Evolutionary conservation across 495 filamentous ascomycete genomes (phyloP).

Genomic region (Trichoderma parareesei): DNA sequence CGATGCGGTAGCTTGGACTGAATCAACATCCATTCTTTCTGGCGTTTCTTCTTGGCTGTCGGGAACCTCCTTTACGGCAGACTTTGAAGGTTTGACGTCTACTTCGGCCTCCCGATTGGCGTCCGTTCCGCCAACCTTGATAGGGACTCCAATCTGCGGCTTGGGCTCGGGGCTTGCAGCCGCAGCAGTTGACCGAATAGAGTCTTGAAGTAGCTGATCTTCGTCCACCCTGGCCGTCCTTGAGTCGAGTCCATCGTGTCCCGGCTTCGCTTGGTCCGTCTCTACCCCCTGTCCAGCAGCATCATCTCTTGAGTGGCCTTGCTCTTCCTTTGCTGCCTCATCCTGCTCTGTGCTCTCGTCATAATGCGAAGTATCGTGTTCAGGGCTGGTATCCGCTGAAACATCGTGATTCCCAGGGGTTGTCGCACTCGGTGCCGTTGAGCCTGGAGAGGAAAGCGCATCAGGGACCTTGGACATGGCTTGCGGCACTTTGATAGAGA

Average conservation of each 20-base stretch:
- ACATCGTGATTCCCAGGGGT: constrained; percentile 34
- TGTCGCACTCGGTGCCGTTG: constrained; percentile 33
- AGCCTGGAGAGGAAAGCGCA: constrained; percentile 35
- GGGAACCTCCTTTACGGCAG: constrained; percentile 3
- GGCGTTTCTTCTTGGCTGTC: constrained; percentile 10
- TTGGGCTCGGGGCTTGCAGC: not conserved
- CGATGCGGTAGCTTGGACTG: constrained; percentile 3
- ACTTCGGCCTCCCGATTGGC: not conserved
- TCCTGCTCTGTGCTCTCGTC: not conserved
- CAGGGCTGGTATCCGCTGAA: constrained; percentile 46
- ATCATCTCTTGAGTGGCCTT: not conserved
- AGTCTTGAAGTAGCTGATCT: constrained; percentile 34
- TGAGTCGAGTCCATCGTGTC: not conserved
- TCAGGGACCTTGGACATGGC: constrained; percentile 23
- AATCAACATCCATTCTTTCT: constrained; percentile 13
- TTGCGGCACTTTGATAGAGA: constrained; percentile 12
- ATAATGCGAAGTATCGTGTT: constrained; percentile 40
- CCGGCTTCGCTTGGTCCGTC: not conserved
- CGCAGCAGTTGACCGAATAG: constrained; percentile 15
- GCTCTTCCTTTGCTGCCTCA: not conserved
- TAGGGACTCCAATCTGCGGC: not conserved
- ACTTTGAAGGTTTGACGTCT: not conserved
- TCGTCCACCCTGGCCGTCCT: constrained; percentile 18
- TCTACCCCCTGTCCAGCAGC: not conserved
- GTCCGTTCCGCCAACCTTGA: not conserved